Percentiles rank a stretch among this genome's conserved stretches.
Evolutionary conservation across 208 protist species (phyloP).

Genomic region (Trypanosoma conorhini): DNA sequence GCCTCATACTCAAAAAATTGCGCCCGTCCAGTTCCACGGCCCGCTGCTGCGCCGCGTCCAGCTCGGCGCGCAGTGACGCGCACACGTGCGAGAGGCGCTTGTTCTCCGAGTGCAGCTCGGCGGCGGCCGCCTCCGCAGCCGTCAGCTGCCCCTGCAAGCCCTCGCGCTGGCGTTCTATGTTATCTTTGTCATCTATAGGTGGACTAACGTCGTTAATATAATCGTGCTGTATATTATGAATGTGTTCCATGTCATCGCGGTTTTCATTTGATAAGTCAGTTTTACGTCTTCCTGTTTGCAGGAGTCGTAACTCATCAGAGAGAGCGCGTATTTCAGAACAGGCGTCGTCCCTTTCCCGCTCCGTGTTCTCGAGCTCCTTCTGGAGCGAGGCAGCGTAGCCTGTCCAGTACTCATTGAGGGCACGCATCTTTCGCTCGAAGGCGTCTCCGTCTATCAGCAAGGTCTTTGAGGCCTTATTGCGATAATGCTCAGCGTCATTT

Average conservation of each 20-base stretch:
- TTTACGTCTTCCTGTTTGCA: not conserved
- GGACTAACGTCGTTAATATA: not conserved
- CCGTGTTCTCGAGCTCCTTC: not conserved
- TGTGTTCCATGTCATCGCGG: not conserved
- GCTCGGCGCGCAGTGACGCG: not conserved
- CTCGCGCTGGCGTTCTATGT: not conserved
- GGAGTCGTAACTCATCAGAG: not conserved
- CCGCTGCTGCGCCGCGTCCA: not conserved
- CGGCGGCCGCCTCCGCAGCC: not conserved
- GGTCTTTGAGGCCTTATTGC: not conserved
- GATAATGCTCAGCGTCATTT: slow-evolving; percentile 16
- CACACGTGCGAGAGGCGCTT: not conserved
- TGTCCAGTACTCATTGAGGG: slow-evolving; percentile 17
- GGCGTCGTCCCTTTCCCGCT: slow-evolving; percentile 10
- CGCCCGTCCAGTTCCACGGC: not conserved
- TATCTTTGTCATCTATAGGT: slow-evolving; percentile 9
- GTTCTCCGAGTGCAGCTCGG: not conserved
- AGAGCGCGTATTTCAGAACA: slow-evolving; percentile 6
- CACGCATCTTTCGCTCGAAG: slow-evolving; percentile 5
- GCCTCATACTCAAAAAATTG: not conserved
- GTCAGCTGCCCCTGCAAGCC: not conserved
- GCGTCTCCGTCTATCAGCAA: not conserved
- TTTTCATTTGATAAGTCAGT: not conserved
- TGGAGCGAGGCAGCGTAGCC: slow-evolving; percentile 11
- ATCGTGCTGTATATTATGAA: not conserved